phyloP scores from a whole-genome alignment of 306 rosid genomes.

The Vigna hirtella region DNA sequence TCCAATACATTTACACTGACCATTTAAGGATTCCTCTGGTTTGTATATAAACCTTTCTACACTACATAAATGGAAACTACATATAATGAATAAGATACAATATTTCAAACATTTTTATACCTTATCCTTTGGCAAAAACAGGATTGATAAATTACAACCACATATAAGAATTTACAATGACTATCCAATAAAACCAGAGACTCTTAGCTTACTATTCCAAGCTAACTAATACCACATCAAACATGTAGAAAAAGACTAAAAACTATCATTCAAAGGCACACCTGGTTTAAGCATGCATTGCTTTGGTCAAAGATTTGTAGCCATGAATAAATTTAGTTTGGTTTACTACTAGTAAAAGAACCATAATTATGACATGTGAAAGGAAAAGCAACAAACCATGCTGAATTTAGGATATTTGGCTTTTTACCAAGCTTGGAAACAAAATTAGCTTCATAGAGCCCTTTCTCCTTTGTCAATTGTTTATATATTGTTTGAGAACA shows the following conservation, averaged over 20 bases:
- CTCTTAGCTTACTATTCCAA: not conserved
- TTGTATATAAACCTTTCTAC: too few species aligned
- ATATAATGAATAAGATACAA: too few species aligned
- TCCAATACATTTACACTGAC: too few species aligned
- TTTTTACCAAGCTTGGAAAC: conserved; percentile 34
- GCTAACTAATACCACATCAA: not conserved
- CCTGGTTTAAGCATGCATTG: too few species aligned
- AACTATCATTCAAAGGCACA: not conserved
- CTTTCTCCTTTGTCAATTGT: conserved; percentile 40
- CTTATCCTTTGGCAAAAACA: too few species aligned
- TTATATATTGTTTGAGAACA: conserved; percentile 57
- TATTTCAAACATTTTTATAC: too few species aligned
- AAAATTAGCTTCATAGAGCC: conserved; percentile 37
- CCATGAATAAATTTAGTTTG: not conserved
- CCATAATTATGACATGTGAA: conserved; percentile 43
- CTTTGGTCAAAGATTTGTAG: not conserved
- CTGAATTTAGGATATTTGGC: conserved; percentile 45
- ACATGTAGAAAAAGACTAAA: not conserved
- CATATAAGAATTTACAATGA: too few species aligned
- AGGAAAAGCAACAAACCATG: conserved; percentile 36
- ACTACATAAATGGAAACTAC: too few species aligned
- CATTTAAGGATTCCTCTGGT: too few species aligned
- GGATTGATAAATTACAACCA: too few species aligned
- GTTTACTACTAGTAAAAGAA: not conserved
- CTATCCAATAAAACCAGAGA: not conserved